phyloP scores from a whole-genome alignment of 1,139 yeast species.

The Sugiyamaella sp. region DNA sequence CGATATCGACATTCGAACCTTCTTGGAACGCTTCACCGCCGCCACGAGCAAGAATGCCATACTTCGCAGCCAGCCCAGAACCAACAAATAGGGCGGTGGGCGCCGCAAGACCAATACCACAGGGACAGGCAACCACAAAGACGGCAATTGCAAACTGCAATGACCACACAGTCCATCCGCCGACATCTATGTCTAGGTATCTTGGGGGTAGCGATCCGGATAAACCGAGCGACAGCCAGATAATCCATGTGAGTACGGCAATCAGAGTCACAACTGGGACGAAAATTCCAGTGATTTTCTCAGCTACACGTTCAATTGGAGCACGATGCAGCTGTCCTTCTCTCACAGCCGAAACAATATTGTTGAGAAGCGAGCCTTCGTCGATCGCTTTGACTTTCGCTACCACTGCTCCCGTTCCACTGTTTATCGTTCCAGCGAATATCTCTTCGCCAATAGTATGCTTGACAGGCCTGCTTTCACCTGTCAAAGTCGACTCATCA shows the following conservation, averaged over 20 bases:
- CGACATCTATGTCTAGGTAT: constrained; percentile 65
- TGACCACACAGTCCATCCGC: constrained; percentile 81
- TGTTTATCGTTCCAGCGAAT: constrained; percentile 72
- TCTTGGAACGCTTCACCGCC: constrained; percentile 86
- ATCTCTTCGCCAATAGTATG: constrained; percentile 66
- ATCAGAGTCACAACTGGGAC: constrained; percentile 67
- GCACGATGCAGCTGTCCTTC: constrained; percentile 76
- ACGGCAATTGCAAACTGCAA: constrained; percentile 77
- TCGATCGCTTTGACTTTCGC: constrained; percentile 64
- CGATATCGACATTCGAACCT: constrained; percentile 62
- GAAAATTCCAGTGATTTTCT: constrained; percentile 67
- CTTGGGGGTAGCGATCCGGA: constrained; percentile 55
- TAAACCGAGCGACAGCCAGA: constrained; percentile 65
- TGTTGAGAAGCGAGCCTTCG: constrained; percentile 68
- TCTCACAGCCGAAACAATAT: constrained; percentile 68
- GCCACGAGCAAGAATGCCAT: constrained; percentile 78
- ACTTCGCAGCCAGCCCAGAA: constrained; percentile 78
- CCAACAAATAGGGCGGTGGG: constrained; percentile 93
- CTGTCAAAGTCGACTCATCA: constrained; percentile 79
- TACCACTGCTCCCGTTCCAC: constrained; percentile 56
- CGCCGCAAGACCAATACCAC: constrained; percentile 89
- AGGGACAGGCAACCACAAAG: constrained; percentile 89
- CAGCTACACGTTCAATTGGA: constrained; percentile 74
- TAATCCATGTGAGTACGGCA: constrained; percentile 65
- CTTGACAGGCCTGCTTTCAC: constrained; percentile 70